Evolutionary conservation across 192 early-diverging fungal species (phyloP).

Genomic region (Coemansia reversa): DNA sequence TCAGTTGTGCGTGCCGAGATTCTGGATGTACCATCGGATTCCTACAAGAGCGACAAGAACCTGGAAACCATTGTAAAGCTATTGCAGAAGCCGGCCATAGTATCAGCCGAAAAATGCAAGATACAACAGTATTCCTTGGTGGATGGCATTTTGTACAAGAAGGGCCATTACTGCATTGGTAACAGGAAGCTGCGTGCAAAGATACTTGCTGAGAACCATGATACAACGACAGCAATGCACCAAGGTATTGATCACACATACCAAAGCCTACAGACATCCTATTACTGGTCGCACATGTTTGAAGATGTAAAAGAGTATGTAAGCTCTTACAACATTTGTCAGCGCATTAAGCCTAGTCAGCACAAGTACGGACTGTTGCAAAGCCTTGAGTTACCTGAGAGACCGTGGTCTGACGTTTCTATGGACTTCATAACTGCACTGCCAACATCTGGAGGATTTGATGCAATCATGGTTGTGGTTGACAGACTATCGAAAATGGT

Average conservation of each 20-base stretch:
- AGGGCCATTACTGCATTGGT: constrained; percentile 3
- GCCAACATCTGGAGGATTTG: constrained; percentile 6
- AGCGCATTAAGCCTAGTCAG: no score
- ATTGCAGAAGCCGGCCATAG: no score
- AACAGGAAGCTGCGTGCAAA: background rate
- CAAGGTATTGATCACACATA: constrained; percentile 11
- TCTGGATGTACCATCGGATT: no score
- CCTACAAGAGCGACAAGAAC: no score
- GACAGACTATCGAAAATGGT: constrained; percentile 19
- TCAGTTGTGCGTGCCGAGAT: no score
- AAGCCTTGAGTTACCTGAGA: no score
- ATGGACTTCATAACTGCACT: constrained; percentile 24
- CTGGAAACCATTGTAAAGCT: no score
- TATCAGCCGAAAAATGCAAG: no score
- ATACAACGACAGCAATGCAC: constrained; percentile 8
- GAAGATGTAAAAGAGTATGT: no score
- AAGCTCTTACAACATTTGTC: no score
- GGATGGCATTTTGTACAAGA: constrained; percentile 1
- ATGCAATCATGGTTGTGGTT: constrained; percentile 16
- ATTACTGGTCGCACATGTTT: constrained; percentile 16
- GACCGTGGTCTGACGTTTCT: constrained; percentile 13
- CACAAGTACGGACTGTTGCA: no score
- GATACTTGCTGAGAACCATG: constrained; percentile 11
- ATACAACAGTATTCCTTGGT: background rate
- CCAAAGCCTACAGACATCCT: background rate